Conservation (phyloP, 495 filamentous ascomycete species). For the Podospora sp. region DNA sequence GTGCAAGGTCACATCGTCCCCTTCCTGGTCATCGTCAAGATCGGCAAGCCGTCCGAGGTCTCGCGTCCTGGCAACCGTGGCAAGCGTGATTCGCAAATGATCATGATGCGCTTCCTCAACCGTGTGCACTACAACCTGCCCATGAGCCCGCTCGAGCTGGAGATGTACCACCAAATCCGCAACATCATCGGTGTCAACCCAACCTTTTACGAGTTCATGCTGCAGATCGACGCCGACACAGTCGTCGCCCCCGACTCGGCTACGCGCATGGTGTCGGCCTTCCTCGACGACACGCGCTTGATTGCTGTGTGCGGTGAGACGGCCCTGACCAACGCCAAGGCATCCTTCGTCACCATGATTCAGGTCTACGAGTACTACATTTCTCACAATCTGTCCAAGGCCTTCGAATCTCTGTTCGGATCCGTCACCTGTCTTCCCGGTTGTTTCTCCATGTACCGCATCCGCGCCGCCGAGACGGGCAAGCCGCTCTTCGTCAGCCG, state of each 20-base stretch:
- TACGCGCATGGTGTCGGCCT: conserved; percentile 88
- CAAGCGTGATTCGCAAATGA: conserved; percentile 98
- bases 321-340: conserved; percentile 86
- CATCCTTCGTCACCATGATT: conserved; percentile 95
- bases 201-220: conserved; percentile 95
- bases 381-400: conserved; percentile 95
- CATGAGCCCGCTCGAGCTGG: conserved; percentile 95
- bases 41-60: conserved; percentile 96
- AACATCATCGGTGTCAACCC: conserved; percentile 99
- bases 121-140: conserved; percentile 93
- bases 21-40: conserved; percentile 95
- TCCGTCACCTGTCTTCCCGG: conserved; percentile 96
- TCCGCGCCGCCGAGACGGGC: conserved; percentile 88
- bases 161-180: conserved; percentile 98
- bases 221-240: conserved; percentile 98
- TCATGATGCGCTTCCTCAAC: conserved; percentile 98
- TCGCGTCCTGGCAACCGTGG: conserved; percentile 96
- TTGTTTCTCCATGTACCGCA: conserved; percentile 98
- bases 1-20: conserved; percentile 97
- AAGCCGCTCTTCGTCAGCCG: conserved; percentile 95
- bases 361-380: conserved; percentile 99
- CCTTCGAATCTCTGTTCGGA: conserved; percentile 97
- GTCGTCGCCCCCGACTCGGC: conserved; percentile 89
- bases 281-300: conserved; percentile 86
- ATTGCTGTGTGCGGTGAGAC: conserved; percentile 96